Evolutionary conservation across 2,329 filamentous ascomycete genomes (phyloP).

Genomic region (Hawksworthiomyces lignivorus): DNA sequence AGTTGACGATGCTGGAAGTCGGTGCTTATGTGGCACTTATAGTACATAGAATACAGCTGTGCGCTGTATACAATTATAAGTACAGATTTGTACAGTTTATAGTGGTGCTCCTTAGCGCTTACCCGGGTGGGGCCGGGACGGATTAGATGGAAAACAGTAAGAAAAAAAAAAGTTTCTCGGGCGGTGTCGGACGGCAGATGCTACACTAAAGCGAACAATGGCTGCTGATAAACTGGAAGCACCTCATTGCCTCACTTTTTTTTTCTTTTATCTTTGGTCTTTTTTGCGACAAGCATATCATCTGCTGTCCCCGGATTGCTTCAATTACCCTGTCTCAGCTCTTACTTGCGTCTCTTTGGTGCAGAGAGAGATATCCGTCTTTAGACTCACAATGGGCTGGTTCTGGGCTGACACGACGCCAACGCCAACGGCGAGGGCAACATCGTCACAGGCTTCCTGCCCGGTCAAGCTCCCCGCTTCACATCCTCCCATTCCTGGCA

Average conservation of each 20-base stretch:
- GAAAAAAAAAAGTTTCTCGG: neutral
- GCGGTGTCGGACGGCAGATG: conserved; percentile 13
- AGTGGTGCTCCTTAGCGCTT: too few species aligned
- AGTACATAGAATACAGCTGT: too few species aligned
- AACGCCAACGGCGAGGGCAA: conserved; percentile 18
- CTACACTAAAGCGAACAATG: neutral
- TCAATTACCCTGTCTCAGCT: too few species aligned
- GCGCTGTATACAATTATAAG: too few species aligned
- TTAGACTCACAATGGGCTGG: conserved; percentile 45
- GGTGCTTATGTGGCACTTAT: too few species aligned
- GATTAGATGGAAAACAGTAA: neutral
- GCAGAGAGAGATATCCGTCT: too few species aligned
- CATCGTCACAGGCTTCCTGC: conserved; percentile 1
- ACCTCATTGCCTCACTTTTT: conserved; percentile 10
- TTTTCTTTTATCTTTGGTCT: neutral
- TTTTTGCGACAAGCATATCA: too few species aligned
- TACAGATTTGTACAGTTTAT: too few species aligned
- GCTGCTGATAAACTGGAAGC: conserved; percentile 8
- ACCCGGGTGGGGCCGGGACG: conserved; percentile 4
- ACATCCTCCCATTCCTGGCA: conserved; percentile 15
- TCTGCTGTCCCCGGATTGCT: too few species aligned
- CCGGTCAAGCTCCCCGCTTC: conserved; percentile 10
- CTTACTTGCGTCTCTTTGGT: too few species aligned
- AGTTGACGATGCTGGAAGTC: conserved; percentile 5
- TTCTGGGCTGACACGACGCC: conserved; percentile 51